A percentile compares a stretch with the other conserved stretches of the same genome.
These are phyloP conservation scores for Bolboschoenus planiculmis DNA, from an alignment of 176 grass and related monocot species.

Conservation along the genomic window DNA sequence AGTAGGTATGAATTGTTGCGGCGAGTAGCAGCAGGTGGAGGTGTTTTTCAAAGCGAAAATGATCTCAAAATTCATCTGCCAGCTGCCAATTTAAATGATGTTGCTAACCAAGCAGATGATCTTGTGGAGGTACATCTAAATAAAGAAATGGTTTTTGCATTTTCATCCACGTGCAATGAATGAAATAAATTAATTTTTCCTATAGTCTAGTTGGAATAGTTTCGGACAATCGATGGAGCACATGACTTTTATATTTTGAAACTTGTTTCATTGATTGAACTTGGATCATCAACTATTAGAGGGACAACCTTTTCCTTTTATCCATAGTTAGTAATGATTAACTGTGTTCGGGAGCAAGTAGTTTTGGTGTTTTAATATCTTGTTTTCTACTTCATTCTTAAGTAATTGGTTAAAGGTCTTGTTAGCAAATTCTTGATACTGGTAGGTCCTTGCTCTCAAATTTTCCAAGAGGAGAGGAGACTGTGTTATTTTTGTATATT, in stretches of 20 bases:
- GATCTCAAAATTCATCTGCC: constrained; percentile 83
- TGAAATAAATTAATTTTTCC: not conserved
- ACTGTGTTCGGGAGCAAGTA: not conserved
- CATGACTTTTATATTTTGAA: not conserved
- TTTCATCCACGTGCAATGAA: not conserved
- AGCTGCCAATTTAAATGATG: constrained; percentile 84
- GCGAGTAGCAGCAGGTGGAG: constrained; percentile 84
- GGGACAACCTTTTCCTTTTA: not conserved
- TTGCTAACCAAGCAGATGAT: constrained; percentile 93
- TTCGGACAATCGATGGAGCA: not conserved
- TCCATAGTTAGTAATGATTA: not conserved
- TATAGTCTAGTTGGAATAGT: not conserved
- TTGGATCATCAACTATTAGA: not conserved
- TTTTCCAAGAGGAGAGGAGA: not conserved
- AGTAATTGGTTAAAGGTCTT: not conserved
- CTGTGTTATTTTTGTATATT: constrained; percentile 10
- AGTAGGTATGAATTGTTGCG: constrained; percentile 77
- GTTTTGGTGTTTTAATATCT: not conserved
- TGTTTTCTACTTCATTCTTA: not conserved
- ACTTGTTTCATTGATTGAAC: not conserved
- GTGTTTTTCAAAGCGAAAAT: constrained; percentile 85
- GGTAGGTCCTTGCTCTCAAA: not conserved
- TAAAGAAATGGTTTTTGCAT: not conserved
- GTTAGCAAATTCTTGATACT: not conserved
- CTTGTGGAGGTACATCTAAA: constrained; percentile 60